phyloP scores from a whole-genome alignment of 1,139 yeast species.

The Candida pseudoviswanathii region DNA sequence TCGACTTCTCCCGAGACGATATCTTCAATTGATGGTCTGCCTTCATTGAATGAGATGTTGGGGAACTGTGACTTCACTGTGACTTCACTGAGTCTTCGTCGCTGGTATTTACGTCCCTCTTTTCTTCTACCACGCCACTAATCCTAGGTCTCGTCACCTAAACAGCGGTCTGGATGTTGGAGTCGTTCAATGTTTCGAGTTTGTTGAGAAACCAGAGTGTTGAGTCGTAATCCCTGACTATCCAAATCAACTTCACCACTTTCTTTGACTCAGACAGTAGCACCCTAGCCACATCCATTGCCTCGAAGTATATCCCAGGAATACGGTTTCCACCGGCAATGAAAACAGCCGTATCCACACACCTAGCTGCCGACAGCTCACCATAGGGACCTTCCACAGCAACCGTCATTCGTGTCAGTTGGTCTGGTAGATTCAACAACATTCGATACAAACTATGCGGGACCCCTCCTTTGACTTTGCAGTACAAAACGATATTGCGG shows the following conservation, averaged over 20 bases:
- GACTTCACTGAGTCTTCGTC: constrained; percentile 20
- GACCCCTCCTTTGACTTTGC: constrained; percentile 41
- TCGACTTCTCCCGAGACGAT: constrained; percentile 28
- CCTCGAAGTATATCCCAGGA: constrained; percentile 47
- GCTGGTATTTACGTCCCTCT: constrained; percentile 3
- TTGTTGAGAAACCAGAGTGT: constrained; percentile 56
- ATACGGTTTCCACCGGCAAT: constrained; percentile 48
- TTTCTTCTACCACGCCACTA: background rate
- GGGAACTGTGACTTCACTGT: constrained; percentile 17
- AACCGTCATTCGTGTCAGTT: constrained; percentile 29
- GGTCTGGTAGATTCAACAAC: constrained; percentile 30
- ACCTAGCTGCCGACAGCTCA: constrained; percentile 29
- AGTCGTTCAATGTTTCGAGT: constrained; percentile 33
- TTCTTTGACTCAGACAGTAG: constrained; percentile 44
- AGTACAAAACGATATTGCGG: constrained; percentile 26
- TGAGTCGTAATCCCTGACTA: constrained; percentile 45
- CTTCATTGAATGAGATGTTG: constrained; percentile 28
- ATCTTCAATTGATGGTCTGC: constrained; percentile 31
- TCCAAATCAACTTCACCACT: constrained; percentile 53
- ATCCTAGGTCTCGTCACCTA: constrained; percentile 44
- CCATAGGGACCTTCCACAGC: constrained; percentile 47
- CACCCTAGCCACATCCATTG: constrained; percentile 34
- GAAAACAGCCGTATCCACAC: constrained; percentile 39
- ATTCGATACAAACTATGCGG: constrained; percentile 35
- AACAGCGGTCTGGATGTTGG: constrained; percentile 36